Base-by-base conservation (phyloP, 2,329 filamentous ascomycete species). In the Ophiosphaerella korrae region DNA sequence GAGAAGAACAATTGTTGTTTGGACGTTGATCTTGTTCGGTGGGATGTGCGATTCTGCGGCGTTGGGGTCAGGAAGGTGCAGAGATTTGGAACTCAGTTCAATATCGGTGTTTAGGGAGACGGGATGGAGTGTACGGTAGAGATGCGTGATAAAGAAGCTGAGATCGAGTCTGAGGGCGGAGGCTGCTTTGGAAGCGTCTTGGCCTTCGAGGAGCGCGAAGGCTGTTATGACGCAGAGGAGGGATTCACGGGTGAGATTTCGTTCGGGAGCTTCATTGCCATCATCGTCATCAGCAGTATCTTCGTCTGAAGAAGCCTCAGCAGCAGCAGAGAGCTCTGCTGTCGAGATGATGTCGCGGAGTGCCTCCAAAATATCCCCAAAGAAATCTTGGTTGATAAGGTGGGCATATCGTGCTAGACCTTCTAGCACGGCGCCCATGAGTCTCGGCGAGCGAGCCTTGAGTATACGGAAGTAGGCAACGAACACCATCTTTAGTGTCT, bases 341-440 rank as follows among this genome's bases (percentile, higher is more conserved):
- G 92, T 85, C 3, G 85, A 84, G 64, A 97, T 93, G 38, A 99
- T 83, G 58, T 99, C 94, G 73, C 96, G 95, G 34, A 99, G 80
- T 0, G 92, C 93, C 75, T 97, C 94, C 9, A 99, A 84, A 26
- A 99, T 82, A 70, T 99, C 94, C 24, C 93, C 94, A 66, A 99
- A 99, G 79, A 99, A 97, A 71, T 99, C 91, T 70, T 99, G 92
- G 77, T 99, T 99, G 81, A 99, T 99, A 52, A 99, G 82, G 71
- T 97, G 94, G 3, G 92, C 88, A 70, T 96, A 99, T 70, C 92
- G 92, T 43, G 93, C 92, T 18, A 99, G 79, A 24, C 94, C 94
- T 77, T 97, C 94, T 5, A 99, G 83, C 0, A 97, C 92, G 12
- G 93, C 92, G n/a, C 94, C 94, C 90, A 97, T 97, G 14, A 99